Base-by-base conservation (phyloP, 805 yeast genomes). In the Debaryomyces hansenii region DNA sequence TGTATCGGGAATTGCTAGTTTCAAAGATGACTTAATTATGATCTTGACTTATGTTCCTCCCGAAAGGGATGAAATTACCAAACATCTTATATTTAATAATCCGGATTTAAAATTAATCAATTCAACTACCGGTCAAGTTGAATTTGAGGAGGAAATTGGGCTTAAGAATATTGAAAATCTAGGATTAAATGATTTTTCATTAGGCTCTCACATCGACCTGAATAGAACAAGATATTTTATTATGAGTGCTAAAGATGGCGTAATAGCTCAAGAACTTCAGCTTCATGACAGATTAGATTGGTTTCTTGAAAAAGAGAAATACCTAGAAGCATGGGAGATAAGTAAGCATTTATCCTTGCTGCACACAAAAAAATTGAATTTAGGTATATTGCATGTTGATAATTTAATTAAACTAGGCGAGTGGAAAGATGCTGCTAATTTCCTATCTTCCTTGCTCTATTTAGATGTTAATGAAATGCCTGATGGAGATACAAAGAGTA, bases 81-180 rank as follows among this genome's bases (percentile, higher is more conserved):
- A 56, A 3, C 49, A 46, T 20, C 45, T 57, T 20, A 56, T 53
- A 7, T 70, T 68, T 12, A 66, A 66, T 28, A 77, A 84, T 10
- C 96, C 98, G 0, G 97, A 91, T 52, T 66, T 92, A 20, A 80
- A 84, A 49, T 72, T 94, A 1, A 67, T 89, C 15, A 84, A 85
- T 59, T 71, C 84, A 1, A 55, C 69, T 1, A 80, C 83, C 7
- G 89, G 92, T 7, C 85, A 81, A 47, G 95, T 88, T 42, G 74
- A 80, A 11, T 83, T 87, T 44, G 89, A 84, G 18, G 97, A 92
- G 62, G 96, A 85, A 59, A 75, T 92, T 2, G 81, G 85, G 0
- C 64, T 89, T 47, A 78, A 77, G 42, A 79, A 80, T 29, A 77
- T 70, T 39, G 74, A 80, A 18, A 70, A 74, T 11, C 65, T 89